Conservation (phyloP, 345 rosid genomes). For the Turritis glabra region DNA sequence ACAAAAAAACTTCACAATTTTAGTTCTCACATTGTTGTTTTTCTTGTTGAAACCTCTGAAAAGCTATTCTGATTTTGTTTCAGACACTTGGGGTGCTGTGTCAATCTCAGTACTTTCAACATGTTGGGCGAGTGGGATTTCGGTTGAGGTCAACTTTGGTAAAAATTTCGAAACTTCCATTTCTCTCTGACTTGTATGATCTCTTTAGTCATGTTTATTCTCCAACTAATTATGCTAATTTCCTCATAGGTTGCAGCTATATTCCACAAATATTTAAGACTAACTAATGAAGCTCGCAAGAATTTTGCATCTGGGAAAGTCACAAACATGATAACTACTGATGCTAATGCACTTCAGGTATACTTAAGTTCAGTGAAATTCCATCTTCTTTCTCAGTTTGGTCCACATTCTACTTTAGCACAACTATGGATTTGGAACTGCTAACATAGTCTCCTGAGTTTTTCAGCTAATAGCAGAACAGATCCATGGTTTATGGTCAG, state of each 20-base stretch:
- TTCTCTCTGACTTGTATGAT: neutral
- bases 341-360: conserved; percentile 91
- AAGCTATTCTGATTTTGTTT: conserved; percentile 1
- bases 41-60: too few relatives aligned
- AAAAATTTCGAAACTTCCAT: conserved; percentile 21
- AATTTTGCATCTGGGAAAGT: conserved; percentile 87
- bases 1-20: too few relatives aligned
- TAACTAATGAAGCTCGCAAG: conserved; percentile 82
- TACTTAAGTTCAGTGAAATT: conserved; percentile 3
- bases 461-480: conserved; percentile 82
- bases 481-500: conserved; percentile 91
- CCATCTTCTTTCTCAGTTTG: neutral
- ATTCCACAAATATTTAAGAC: conserved; percentile 79
- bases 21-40: too few relatives aligned
- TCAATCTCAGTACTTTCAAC: conserved; percentile 79
- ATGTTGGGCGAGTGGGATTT: conserved; percentile 87
- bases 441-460: conserved; percentile 9
- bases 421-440: neutral
- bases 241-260: conserved; percentile 81
- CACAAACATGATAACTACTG: conserved; percentile 95
- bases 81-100: conserved; percentile 81
- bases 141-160: conserved; percentile 93
- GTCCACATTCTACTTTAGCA: neutral
- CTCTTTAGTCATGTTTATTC: conserved; percentile 15
- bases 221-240: conserved; percentile 20